Base-by-base conservation (phyloP, 1,139 yeast species). In the Pneumocystis wakefieldiae region DNA sequence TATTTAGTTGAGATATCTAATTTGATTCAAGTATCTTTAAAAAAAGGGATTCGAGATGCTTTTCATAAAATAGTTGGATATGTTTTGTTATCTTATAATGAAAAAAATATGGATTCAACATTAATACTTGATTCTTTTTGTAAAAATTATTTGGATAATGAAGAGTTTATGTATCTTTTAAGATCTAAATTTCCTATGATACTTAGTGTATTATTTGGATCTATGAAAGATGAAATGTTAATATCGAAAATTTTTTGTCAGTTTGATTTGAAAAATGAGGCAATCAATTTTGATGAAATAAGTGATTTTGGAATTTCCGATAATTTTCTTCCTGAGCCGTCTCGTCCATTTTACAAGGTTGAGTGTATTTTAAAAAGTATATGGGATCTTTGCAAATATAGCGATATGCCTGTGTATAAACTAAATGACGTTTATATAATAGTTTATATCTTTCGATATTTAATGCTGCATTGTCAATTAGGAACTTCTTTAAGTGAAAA, bases 31-130 rank as follows among this genome's bases (percentile, higher is more conserved):
- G 19, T 64, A 14, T 39, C 61, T 10, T 37, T 63, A n/a, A 59
- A 59, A 14, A 58, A 37, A 10, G 29, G 42, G 5, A 48, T 62
- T 7, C 53, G 38, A 1, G 59, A 39, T 8, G 63, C 67, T 39
- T 28, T 68, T 48, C 62, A 61, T 41, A 66, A 63, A 48, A 62
- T 65, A 14, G 59, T 67, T 28, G 66, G 65, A 14, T 64, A 61
- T 58, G 66, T 67, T 14, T 64, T 57, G 36, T 57, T 63, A 28
- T 41, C 36, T 10, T 32, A 39, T 57, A 57, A 37, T 37, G 42
- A 57, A 12, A 37, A 17, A 19, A 39, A 39, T 29, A 19, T 37
- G 28, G 55, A 48, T 48, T 48, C 55, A 12, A 7, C 6, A 10
- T 14, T 24, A 24, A 48, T 48, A 24, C 24, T 48, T 24, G 19